Evolutionary conservation across 2,329 filamentous ascomycete genomes (phyloP).

Genomic region (Pestalotiopsis fici): DNA sequence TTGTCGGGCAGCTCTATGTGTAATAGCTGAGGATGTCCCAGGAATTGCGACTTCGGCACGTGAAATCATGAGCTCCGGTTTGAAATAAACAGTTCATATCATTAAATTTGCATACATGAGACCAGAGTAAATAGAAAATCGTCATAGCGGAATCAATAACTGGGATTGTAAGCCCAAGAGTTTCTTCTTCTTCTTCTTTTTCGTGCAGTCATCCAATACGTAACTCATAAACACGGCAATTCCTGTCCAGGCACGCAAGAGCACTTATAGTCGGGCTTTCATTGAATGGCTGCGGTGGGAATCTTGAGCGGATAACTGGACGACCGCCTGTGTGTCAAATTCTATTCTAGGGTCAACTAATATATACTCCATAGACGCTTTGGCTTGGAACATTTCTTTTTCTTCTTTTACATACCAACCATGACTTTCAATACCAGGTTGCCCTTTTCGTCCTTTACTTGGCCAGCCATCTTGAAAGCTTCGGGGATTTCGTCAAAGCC

Average conservation of each 20-base stretch:
- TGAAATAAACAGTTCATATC: neutral
- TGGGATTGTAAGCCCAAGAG: neutral
- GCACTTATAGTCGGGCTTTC: neutral
- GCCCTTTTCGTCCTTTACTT: constrained; percentile 68
- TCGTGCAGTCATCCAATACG: neutral
- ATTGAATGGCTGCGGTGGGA: neutral
- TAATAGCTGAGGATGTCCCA: neutral
- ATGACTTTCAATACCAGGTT: constrained; percentile 77
- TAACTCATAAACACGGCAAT: neutral
- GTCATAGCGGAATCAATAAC: neutral
- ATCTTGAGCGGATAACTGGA: neutral
- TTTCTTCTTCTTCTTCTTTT: neutral
- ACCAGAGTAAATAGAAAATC: neutral
- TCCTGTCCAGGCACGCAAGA: neutral
- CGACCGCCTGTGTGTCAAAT: neutral
- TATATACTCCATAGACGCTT: neutral
- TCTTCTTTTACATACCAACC: constrained; percentile 41
- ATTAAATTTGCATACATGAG: neutral
- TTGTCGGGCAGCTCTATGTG: neutral
- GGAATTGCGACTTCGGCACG: neutral
- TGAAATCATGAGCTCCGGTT: neutral
- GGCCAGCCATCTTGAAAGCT: constrained; percentile 73
- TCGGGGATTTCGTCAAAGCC: constrained; percentile 64
- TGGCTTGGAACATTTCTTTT: neutral
- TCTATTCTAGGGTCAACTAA: neutral